Base-by-base conservation (phyloP, 164 flowering plant genomes). In the Vitis labrusca region DNA sequence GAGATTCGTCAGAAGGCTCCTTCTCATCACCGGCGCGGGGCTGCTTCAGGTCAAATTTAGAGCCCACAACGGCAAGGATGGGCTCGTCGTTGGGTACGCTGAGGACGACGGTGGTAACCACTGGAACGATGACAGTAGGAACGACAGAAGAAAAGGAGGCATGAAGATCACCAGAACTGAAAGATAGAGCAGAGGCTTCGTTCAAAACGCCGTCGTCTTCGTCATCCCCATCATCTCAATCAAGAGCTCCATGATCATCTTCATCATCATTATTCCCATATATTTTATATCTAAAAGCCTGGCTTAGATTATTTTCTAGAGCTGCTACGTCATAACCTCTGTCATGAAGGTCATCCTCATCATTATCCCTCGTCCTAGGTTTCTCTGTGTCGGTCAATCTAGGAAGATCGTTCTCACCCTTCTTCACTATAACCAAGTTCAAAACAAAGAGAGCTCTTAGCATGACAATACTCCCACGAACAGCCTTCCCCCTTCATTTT, bases 271-370 rank as follows among this genome's bases (percentile, higher is more conserved):
- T 93, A 73, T 84, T 85, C 63, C 85, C 93, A 79, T 91, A 89
- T 32, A 89, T 81, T 73, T 76, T 85, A 65, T 89, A 88, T 77
- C 91, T 83, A 69, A 90, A 96, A 59, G 97, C 97, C 80, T 88
- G 91, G 76, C 86, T 93, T 70, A 90, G 74, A 76, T 92, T 87
- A 86, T 96, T 89, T 27, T 97, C 95, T 23, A 95, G 74, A 66
- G 90, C 90, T 53, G 97, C 90, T 29, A 93, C 95, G 78, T 96
- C 98, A 83, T 93, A 93, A 77, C 93, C 99, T 76, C 97, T 84
- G 63, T 96, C 99, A 71, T 91, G 91, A 59, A 87, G 73, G 52
- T 92, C 96, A 61, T 96, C 99, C 66, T 96, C 99, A 76, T 96
- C 99, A 71, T 97, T 96, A 57, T 95, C 37, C 6, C 37, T 32